phyloP scores from a whole-genome alignment of 73 alveolate species.

The Paraurostyla sp. region DNA sequence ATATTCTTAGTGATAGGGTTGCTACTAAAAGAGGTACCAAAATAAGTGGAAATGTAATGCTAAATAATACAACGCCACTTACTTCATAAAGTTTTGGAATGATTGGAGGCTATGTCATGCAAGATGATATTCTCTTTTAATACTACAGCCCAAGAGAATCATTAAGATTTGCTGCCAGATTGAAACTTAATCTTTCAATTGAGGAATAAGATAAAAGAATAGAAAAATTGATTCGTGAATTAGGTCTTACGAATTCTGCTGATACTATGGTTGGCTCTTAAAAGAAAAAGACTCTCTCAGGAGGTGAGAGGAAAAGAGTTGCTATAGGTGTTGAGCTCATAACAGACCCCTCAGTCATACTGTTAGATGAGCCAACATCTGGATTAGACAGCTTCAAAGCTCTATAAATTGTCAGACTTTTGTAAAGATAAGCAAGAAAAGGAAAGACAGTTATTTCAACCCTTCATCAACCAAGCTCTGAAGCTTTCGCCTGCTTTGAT shows the following conservation, averaged over 20 bases:
- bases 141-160: conserved; percentile 79
- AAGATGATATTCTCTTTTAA: conserved; percentile 82
- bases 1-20: conserved; percentile 35
- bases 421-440: conserved; percentile 11
- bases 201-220: background rate
- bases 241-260: conserved; percentile 1
- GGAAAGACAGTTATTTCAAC: conserved; percentile 81
- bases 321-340: conserved; percentile 74
- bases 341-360: conserved; percentile 59
- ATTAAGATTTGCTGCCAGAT: conserved; percentile 72
- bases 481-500: conserved; percentile 54
- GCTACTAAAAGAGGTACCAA: background rate
- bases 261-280: conserved; percentile 13
- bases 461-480: conserved; percentile 83
- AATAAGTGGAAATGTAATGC: conserved; percentile 4
- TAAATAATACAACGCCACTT: background rate
- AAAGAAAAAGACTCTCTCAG: conserved; percentile 40
- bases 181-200: background rate
- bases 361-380: conserved; percentile 77
- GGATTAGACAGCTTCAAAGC: conserved; percentile 70
- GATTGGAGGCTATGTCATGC: conserved; percentile 75
- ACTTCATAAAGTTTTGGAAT: background rate
- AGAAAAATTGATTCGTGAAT: background rate
- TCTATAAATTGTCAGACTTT: conserved; percentile 4
- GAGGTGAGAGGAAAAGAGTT: conserved; percentile 74